Evolutionary conservation across 116 monocot genomes (phyloP), one percentile per base, ranked within the genome.

Genomic region (Cymodocea nodosa): DNA sequence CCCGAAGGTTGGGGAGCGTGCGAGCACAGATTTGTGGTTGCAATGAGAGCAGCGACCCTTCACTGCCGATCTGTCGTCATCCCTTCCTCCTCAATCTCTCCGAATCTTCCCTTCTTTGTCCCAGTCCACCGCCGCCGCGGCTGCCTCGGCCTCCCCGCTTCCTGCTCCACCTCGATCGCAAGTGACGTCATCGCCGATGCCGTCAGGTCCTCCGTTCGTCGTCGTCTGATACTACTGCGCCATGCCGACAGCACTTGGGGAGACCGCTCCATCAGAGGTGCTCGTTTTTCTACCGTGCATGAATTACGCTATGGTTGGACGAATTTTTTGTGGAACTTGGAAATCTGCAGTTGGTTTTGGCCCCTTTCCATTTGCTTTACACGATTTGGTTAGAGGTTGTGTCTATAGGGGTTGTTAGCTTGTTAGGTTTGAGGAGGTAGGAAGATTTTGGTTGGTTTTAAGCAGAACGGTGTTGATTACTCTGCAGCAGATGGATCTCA

Each of bases 151-250:
- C 48, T 61, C 48, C 18, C 35, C 22, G 5, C 6, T 23, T 20
- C 40, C 56, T 59, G 60, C 48, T 82, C 84, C 61, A 35, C 76
- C 57, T 84, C 84, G 58, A 52, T 77, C 67, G 69, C 78, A 65
- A 72, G 81, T 66, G 73, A 79, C 34, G 75, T 62, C 44, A 69
- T 65, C 12, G 11, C 68, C 35, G 79, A 78, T 57, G 50, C 44
- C 48, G 35, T 70, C 63, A 59, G 16, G 2, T 17, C 58, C 57
- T 23, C 63, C 57, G 44, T 53, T 59, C 84, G 74, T 58, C 93
- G 93, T 71, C 87, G 95, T 55, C 79, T 95, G 50, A 82, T 95
- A 57, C 95, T 95, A 22, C 95, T 95, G 44, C 90, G 95, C 64
- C 95, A 95, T 70, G 95, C 84, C 20, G 87, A 95, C 44, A 85